These are phyloP conservation scores for Fusarium sp. DNA, from an alignment of 2,329 filamentous ascomycete genomes.

Conservation along the genomic window DNA sequence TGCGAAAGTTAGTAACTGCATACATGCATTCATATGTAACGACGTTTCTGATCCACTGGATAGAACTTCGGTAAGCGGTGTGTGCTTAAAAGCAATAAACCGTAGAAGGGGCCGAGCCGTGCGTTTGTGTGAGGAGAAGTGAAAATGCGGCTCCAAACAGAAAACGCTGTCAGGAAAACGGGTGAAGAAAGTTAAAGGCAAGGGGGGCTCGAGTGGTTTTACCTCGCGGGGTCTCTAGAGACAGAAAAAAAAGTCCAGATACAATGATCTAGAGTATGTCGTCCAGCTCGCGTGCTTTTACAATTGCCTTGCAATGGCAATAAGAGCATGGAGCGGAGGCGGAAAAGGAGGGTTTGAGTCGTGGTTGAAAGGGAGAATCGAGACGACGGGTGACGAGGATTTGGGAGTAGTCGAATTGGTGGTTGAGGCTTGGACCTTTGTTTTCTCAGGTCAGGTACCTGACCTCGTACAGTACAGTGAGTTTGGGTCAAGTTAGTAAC, in stretches of 20 bases:
- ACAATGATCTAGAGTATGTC: conserved; percentile 45
- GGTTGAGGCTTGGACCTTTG: conserved; percentile 54
- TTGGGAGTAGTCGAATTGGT: conserved; percentile 47
- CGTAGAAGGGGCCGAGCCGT: conserved; percentile 9
- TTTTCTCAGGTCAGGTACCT: conserved; percentile 46
- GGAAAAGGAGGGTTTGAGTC: conserved; percentile 40
- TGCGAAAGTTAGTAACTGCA: conserved; percentile 33
- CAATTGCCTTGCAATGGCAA: conserved; percentile 55
- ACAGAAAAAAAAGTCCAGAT: conserved; percentile 36
- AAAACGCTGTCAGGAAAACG: conserved; percentile 34
- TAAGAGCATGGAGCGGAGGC: conserved; percentile 49
- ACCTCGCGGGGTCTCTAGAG: conserved; percentile 43
- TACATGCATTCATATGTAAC: conserved; percentile 34
- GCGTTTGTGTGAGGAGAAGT: conserved; percentile 38
- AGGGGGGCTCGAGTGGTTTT: conserved; percentile 42
- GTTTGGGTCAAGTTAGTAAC: conserved; percentile 24
- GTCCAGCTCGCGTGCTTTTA: conserved; percentile 52
- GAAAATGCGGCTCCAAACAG: conserved; percentile 29
- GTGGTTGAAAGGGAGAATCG: conserved; percentile 45
- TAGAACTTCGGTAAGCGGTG: neutral
- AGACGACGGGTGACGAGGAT: conserved; percentile 44
- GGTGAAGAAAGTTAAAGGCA: conserved; percentile 36
- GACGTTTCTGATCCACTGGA: conserved; percentile 22
- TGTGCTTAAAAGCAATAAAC: conserved; percentile 8
- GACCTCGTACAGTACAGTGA: neutral